A percentile compares a stretch with the other conserved stretches of the same genome.
Evolutionary conservation across 2,329 filamentous ascomycete genomes (phyloP).

Genomic region (Dactylellina leptospora): DNA sequence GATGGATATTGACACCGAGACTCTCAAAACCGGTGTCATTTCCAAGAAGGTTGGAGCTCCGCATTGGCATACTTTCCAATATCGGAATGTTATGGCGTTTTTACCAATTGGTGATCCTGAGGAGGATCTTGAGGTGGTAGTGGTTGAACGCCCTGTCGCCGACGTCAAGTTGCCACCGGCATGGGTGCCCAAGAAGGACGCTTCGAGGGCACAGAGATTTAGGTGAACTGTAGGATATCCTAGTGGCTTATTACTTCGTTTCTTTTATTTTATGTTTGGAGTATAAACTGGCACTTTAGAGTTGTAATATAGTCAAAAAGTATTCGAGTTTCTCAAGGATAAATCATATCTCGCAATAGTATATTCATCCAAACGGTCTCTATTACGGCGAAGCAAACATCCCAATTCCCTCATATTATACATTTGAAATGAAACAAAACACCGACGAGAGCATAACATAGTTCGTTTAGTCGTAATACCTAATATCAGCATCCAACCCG

Average conservation of each 20-base stretch:
- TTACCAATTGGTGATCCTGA: slow-evolving; percentile 64
- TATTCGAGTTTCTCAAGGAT: too few species aligned
- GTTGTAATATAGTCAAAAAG: slow-evolving; percentile 51
- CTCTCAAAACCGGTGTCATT: slow-evolving; percentile 8
- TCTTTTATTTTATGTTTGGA: slow-evolving; percentile 13
- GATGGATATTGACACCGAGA: slow-evolving; percentile 38
- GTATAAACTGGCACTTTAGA: slow-evolving; percentile 28
- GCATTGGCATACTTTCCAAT: slow-evolving; percentile 89
- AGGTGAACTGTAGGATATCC: slow-evolving; percentile 35
- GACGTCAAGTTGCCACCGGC: slow-evolving; percentile 77
- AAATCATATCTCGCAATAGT: too few species aligned
- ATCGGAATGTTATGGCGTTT: slow-evolving; percentile 87
- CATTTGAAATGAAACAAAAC: slow-evolving; percentile 12
- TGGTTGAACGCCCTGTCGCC: slow-evolving; percentile 87
- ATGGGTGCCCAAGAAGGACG: slow-evolving; percentile 38
- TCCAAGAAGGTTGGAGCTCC: slow-evolving; percentile 57
- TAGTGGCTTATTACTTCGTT: background rate
- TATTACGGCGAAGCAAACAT: background rate
- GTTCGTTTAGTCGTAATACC: slow-evolving; percentile 34
- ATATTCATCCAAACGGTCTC: slow-evolving; percentile 1
- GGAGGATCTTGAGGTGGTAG: slow-evolving; percentile 74
- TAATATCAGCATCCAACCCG: slow-evolving; percentile 70
- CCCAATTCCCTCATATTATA: slow-evolving; percentile 22
- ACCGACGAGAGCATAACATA: background rate
- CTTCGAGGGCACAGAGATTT: slow-evolving; percentile 21